Base-by-base conservation (phyloP, 2,329 filamentous ascomycete genomes). In the Myriangium duriaei region DNA sequence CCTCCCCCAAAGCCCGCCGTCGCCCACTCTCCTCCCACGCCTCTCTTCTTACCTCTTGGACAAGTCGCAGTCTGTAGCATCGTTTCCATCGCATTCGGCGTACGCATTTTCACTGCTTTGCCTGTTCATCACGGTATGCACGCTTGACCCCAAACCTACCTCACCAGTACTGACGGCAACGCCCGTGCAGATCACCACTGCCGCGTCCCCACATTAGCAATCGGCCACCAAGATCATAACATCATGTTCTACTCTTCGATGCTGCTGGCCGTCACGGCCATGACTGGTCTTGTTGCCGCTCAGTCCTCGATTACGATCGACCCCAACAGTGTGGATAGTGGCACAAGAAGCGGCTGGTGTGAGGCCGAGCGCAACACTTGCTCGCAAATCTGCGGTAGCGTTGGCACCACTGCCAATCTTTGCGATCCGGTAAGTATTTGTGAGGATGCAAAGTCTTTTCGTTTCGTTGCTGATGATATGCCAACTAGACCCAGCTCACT, bases 361-460 rank as follows among this genome's bases (percentile, higher is more conserved):
- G 55, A 57, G 38, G 71, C 65, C 45, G 62, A 79, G 60, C 58
- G 59, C 43, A 74, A 74, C 57, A 67, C 66, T 31, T 81, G 76
- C 60, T 71, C 70, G 11, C 53, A 65, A 41, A 64, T 79, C 45
- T 81, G 76, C 59, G 64, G 64, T 41, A 54, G 66, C 45, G 51
- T 55, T 45, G 58, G 63, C 47, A 39, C 36, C 4, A 57, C 52
- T 44, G 49, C 52, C 45, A 78, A 78, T 61, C 56, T 51, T 34
- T 81, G 76, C 54, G 63, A 73, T 45, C 31, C 59, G 24, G 76
- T 80, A 67, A 54, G 71, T 59, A 11, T 16, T 17, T 15, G n/a
- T n/a, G 28, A 4, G 4, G 29, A 9, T 29, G 11, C 15, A 14
- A 14, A 11, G 12, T n/a, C 12, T 11, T 2, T 18, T 5, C 4